Conservation (phyloP, 768 basidiomycete genomes). For the Amanita polypyramis region DNA sequence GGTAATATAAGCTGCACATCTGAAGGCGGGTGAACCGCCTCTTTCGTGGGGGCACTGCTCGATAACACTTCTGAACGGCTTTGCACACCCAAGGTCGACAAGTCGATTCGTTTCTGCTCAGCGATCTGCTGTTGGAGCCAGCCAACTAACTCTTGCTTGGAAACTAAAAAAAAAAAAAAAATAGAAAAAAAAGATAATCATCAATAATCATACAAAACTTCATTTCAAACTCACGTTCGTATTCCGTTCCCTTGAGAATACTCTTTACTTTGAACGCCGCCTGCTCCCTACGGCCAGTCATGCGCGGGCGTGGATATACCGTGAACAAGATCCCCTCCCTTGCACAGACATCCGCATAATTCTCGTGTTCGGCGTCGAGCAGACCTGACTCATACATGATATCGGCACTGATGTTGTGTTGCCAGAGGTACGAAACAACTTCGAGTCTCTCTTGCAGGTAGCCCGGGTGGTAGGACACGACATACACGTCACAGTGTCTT, state of each 20-base stretch:
- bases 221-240: slow-evolving; percentile 41
- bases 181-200: no score
- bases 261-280: slow-evolving; percentile 76
- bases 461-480: slow-evolving; percentile 70
- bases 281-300: slow-evolving; percentile 41
- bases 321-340: slow-evolving; percentile 76
- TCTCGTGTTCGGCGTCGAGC: slow-evolving; percentile 51
- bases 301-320: slow-evolving; percentile 39
- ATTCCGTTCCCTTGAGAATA: slow-evolving; percentile 67
- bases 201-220: not conserved
- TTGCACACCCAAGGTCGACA: slow-evolving; percentile 48
- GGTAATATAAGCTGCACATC: slow-evolving; percentile 61
- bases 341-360: slow-evolving; percentile 54
- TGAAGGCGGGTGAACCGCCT: slow-evolving; percentile 19
- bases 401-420: slow-evolving; percentile 75
- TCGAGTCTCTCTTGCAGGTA: slow-evolving; percentile 71
- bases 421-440: slow-evolving; percentile 68
- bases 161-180: no score
- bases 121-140: slow-evolving; percentile 72
- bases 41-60: slow-evolving; percentile 25
- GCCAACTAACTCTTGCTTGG: slow-evolving; percentile 59
- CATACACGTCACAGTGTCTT: slow-evolving; percentile 80
- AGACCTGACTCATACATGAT: slow-evolving; percentile 78
- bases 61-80: slow-evolving; percentile 27
- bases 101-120: slow-evolving; percentile 70